Evolutionary conservation across 805 yeast species (phyloP), one percentile per base, ranked within the genome.

Genomic region (Komagataella pastoris): DNA sequence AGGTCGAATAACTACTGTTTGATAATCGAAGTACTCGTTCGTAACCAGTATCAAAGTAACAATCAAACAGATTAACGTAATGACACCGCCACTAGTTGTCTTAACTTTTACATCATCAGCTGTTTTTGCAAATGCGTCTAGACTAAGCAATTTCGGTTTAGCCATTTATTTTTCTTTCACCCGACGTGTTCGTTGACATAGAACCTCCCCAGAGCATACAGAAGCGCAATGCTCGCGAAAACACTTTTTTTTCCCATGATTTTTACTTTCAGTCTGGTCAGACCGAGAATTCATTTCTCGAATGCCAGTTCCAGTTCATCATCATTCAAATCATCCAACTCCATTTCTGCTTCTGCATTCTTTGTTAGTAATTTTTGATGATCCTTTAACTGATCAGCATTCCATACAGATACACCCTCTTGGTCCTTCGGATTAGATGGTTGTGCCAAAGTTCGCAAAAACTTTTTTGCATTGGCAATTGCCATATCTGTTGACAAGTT

Each of bases 401-500:
- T 84, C 99, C 98, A 91, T 14, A 93, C 96, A 7, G 96, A 85
- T 3, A 90, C 84, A 51, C 97, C 97, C 59, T 89, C 96, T 64
- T 86, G 95, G 62, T 91, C 97, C 55, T 84, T 81, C 1, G 87
- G 85, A 62, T 89, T 81, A 0, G 87, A 73, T 0, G 98, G 98
- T 65, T 93, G 99, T 0, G 99, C 98, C 78, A 90, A 80, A 1
- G 89, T 83, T 59, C 98, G 73, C 63, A 93, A 72, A 62, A 93
- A 93, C 67, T 88, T 90, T 65, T 88, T 90, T 1, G 98, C 96
- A 53, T 85, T 82, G 0, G 98, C 95, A 51, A 93, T 75, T 0
- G 98, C 97, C 97, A 93, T 91, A 68, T 93, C 99, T 0, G 97
- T 93, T 0, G 97, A 88, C 50, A 91, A 70, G 60, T 90, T 91